Percentiles rank a stretch among this genome's conserved stretches.
These are phyloP conservation scores for Myxozyma sirexii DNA, from an alignment of 805 yeast genomes.

Conservation along the genomic window DNA sequence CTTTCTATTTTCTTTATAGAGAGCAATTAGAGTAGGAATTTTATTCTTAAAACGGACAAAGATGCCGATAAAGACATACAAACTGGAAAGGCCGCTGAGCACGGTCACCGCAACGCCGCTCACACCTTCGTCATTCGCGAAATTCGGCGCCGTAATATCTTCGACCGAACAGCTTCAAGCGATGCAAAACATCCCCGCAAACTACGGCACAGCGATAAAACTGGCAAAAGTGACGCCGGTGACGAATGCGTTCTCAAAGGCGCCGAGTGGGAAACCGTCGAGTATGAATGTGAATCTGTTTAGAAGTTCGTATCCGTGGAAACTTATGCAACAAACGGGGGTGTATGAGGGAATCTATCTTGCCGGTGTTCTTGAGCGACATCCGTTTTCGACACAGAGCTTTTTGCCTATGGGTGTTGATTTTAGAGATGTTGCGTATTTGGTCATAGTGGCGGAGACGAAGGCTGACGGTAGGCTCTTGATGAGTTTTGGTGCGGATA, in stretches of 20 bases:
- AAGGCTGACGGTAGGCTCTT: constrained; percentile 39
- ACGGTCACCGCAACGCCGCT: constrained; percentile 56
- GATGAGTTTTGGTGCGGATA: not conserved
- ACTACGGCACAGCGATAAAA: constrained; percentile 92
- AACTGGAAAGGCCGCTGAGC: constrained; percentile 1
- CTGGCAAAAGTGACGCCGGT: constrained; percentile 72
- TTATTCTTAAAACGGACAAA: too few species aligned
- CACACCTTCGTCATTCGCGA: constrained; percentile 66
- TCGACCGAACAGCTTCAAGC: constrained; percentile 69
- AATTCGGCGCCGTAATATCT: constrained; percentile 76
- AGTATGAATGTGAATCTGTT: constrained; percentile 81
- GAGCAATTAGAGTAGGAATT: too few species aligned
- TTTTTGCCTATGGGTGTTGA: constrained; percentile 85
- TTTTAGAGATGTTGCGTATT: constrained; percentile 54
- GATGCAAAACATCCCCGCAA: constrained; percentile 59
- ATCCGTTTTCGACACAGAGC: constrained; percentile 86
- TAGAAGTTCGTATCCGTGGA: constrained; percentile 76
- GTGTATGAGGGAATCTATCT: constrained; percentile 43
- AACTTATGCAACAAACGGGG: constrained; percentile 47
- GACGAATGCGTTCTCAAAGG: constrained; percentile 52
- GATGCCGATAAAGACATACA: constrained; percentile 31
- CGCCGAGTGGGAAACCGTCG: constrained; percentile 53
- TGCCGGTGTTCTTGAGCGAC: constrained; percentile 80
- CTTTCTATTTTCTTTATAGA: not conserved
- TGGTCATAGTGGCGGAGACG: constrained; percentile 77